Conservation (phyloP, 768 basidiomycete genomes). For the Leccinum pellstonianum region DNA sequence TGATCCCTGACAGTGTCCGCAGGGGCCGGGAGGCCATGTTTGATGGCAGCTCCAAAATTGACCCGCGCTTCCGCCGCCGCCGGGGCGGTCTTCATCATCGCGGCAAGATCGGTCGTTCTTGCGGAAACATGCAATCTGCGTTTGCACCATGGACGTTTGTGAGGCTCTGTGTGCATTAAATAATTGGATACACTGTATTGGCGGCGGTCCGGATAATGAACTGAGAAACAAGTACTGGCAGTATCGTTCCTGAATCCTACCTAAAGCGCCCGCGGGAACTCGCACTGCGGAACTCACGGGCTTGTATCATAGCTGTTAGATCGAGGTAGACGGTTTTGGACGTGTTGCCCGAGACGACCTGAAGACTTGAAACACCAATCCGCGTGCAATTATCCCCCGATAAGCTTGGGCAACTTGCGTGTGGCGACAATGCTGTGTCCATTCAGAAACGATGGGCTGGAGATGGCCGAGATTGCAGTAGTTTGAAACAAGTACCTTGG, state of each 20-base stretch:
- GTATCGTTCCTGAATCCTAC: not conserved
- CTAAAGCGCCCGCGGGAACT: not conserved
- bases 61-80: not conserved
- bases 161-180: not conserved
- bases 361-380: not conserved
- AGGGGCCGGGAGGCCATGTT: not conserved
- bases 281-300: not conserved
- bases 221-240: not conserved
- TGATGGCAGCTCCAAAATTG: not conserved
- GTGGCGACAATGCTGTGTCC: not conserved
- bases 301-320: not conserved
- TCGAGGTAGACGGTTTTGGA: no score
- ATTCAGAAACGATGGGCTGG: not conserved
- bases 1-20: conserved; percentile 2
- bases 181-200: not conserved
- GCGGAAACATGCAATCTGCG: not conserved
- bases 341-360: not conserved
- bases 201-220: not conserved
- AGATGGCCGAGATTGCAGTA: conserved; percentile 3
- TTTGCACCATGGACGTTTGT: not conserved
- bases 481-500: not conserved
- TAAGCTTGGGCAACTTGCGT: not conserved
- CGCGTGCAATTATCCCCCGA: not conserved
- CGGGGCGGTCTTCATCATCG: conserved; percentile 1
- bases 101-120: conserved; percentile 5